Conservation (phyloP, 75 land plant genomes). For the Larix kaempferi region DNA sequence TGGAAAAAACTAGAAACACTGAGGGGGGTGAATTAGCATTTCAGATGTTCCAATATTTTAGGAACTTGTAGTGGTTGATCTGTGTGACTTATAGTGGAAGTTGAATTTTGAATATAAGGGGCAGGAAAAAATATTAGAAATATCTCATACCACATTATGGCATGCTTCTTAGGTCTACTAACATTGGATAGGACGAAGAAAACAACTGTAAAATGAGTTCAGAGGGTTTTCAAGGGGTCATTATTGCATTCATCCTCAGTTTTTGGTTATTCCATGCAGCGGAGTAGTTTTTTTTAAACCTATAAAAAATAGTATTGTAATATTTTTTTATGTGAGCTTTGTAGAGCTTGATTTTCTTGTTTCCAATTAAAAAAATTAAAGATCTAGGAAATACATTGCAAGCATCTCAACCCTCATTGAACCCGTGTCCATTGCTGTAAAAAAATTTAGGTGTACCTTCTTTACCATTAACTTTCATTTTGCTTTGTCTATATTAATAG, state of each 20-base stretch:
- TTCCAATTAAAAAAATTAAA: background rate
- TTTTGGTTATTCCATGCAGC: background rate
- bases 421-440: too few relatives aligned
- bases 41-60: too few relatives aligned
- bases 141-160: background rate
- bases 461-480: background rate
- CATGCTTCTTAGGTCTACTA: background rate
- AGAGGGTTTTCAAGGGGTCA: background rate
- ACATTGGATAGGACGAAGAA: background rate
- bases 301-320: background rate
- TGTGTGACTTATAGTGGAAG: background rate
- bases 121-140: background rate
- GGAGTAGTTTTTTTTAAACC: background rate
- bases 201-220: background rate
- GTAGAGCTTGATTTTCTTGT: background rate
- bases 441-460: too few relatives aligned
- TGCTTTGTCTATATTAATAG: constrained; percentile 1
- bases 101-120: background rate
- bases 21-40: too few relatives aligned
- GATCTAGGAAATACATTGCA: background rate
- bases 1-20: too few relatives aligned
- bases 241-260: background rate
- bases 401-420: too few relatives aligned
- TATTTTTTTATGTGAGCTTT: background rate
- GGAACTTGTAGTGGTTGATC: too few relatives aligned